These are phyloP conservation scores for Penicillium cataractarum DNA, from an alignment of 495 filamentous ascomycete genomes.

Conservation along the genomic window DNA sequence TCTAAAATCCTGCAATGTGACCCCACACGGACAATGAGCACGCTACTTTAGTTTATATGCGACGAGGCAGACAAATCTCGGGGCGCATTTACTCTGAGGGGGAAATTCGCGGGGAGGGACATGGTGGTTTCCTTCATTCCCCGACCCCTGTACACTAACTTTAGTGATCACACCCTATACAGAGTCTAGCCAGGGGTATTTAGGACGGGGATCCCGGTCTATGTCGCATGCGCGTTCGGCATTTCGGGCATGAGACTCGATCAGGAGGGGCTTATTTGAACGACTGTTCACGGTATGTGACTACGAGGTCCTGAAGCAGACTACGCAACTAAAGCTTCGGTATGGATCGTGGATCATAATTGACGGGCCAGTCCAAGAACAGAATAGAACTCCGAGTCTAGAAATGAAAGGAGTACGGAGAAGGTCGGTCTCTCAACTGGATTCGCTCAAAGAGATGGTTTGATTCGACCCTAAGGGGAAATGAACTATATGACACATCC, in stretches of 20 bases:
- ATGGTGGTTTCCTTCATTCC: not conserved
- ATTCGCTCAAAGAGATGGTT: not conserved
- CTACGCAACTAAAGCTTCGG: too few species aligned
- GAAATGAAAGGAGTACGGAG: not conserved
- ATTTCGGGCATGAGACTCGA: slow-evolving; percentile 7
- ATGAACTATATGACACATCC: slow-evolving; percentile 16
- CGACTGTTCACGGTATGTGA: not conserved
- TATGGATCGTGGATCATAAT: too few species aligned
- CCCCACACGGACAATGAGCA: slow-evolving; percentile 12
- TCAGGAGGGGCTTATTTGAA: slow-evolving; percentile 4
- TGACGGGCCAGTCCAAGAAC: not conserved
- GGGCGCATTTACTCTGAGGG: slow-evolving; percentile 14
- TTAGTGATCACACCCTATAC: not conserved
- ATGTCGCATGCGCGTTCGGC: slow-evolving; percentile 3
- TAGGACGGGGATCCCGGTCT: not conserved
- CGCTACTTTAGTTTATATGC: not conserved
- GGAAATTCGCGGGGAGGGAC: not conserved
- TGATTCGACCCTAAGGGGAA: slow-evolving; percentile 3
- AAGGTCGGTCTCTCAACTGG: not conserved
- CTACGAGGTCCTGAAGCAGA: not conserved
- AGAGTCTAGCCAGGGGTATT: not conserved
- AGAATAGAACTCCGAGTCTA: not conserved
- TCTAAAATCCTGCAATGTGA: slow-evolving; percentile 21
- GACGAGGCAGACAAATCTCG: slow-evolving; percentile 19
- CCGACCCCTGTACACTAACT: not conserved